These are phyloP conservation scores for Yarrowia hollandica DNA, from an alignment of 805 yeast genomes.

Conservation along the genomic window DNA sequence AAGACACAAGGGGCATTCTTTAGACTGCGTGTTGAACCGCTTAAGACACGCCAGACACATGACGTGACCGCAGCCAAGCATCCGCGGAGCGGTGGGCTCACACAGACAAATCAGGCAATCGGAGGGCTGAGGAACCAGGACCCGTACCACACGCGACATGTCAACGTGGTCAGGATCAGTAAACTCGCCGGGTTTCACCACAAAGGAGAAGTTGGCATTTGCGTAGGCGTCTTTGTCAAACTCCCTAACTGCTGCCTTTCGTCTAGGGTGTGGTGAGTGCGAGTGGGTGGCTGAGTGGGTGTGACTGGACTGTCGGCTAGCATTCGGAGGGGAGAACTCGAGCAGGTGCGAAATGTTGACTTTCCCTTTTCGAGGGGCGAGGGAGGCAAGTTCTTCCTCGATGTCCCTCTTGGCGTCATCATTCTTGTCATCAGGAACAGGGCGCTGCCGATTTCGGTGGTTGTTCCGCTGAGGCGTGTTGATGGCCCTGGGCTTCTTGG, in stretches of 20 bases:
- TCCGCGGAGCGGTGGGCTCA: constrained; percentile 88
- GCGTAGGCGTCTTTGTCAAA: constrained; percentile 46
- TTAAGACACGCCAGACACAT: constrained; percentile 82
- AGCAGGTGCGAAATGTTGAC: constrained; percentile 23
- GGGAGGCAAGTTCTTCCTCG: constrained; percentile 9
- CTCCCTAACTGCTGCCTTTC: not conserved
- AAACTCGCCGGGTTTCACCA: constrained; percentile 67
- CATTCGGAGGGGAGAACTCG: constrained; percentile 17
- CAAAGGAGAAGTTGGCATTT: constrained; percentile 80
- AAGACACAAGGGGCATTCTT: constrained; percentile 81
- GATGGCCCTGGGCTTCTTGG: constrained; percentile 16
- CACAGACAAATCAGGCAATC: constrained; percentile 90
- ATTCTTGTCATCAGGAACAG: not conserved
- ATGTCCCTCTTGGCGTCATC: constrained; percentile 2
- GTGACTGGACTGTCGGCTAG: not conserved
- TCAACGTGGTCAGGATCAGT: constrained; percentile 63
- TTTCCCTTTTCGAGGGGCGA: constrained; percentile 19
- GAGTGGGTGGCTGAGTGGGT: constrained; percentile 12
- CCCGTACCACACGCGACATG: constrained; percentile 61
- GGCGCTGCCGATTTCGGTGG: constrained; percentile 16
- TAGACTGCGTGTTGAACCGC: constrained; percentile 59
- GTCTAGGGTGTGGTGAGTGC: constrained; percentile 5
- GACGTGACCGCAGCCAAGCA: constrained; percentile 93
- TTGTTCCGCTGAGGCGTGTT: constrained; percentile 25
- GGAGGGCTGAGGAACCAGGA: constrained; percentile 66